Percentiles rank a stretch among this genome's conserved stretches.
Evolutionary conservation across 768 basidiomycete genomes (phyloP).

Genomic region (Cubamyces sp.): DNA sequence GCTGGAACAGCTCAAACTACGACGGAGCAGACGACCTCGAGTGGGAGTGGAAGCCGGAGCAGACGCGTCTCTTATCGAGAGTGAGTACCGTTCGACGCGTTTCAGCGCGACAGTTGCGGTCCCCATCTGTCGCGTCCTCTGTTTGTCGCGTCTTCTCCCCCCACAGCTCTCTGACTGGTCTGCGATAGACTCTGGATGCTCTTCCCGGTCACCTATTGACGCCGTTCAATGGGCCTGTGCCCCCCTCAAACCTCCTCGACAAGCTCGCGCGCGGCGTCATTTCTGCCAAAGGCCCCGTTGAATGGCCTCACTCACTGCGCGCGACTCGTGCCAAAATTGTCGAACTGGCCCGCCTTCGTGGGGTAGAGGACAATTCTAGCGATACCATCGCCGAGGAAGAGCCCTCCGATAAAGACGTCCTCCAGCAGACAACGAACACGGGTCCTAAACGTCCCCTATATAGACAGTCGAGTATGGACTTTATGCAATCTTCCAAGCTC

Average conservation of each 20-base stretch:
- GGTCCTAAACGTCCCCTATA: conserved; percentile 63
- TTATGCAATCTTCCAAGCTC: conserved; percentile 58
- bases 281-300: conserved; percentile 72
- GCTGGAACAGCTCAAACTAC: conserved; percentile 82
- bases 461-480: conserved; percentile 88
- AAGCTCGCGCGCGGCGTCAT: conserved; percentile 81
- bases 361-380: conserved; percentile 50
- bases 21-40: conserved; percentile 65
- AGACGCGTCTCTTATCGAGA: conserved; percentile 66
- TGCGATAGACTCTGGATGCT: conserved; percentile 73
- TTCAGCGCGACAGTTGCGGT: background rate
- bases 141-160: conserved; percentile 18
- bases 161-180: conserved; percentile 13
- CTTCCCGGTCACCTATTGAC: conserved; percentile 85
- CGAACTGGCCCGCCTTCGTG: conserved; percentile 71
- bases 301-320: conserved; percentile 84
- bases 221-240: conserved; percentile 82
- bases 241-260: conserved; percentile 85
- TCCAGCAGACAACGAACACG: conserved; percentile 53
- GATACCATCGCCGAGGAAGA: conserved; percentile 54
- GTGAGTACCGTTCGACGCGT: conserved; percentile 44
- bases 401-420: conserved; percentile 44
- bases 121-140: conserved; percentile 14
- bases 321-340: conserved; percentile 83
- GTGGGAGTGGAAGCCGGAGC: conserved; percentile 76